Evolutionary conservation across 352 stramenopile genomes (phyloP).

Genomic region (Globisporangium barbulae): DNA sequence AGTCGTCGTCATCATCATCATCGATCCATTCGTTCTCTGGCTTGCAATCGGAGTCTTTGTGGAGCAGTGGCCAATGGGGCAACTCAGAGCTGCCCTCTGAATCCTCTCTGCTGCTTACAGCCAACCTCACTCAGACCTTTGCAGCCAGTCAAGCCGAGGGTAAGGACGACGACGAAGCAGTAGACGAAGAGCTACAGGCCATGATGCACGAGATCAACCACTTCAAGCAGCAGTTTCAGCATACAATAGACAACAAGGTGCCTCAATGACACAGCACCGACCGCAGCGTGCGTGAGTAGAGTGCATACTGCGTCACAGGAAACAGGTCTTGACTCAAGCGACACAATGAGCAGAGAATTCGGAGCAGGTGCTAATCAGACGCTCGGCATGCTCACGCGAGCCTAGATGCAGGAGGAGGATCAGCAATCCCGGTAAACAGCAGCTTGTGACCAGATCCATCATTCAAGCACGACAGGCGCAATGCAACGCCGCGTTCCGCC

Average conservation of each 20-base stretch:
- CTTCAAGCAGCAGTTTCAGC: conserved; percentile 22
- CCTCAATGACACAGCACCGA: background rate
- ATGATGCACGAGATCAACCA: conserved; percentile 30
- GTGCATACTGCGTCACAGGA: no score
- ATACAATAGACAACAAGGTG: background rate
- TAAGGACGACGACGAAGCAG: conserved; percentile 5
- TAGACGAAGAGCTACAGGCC: conserved; percentile 24
- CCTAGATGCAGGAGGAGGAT: background rate
- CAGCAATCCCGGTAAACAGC: background rate
- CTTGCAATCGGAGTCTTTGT: background rate
- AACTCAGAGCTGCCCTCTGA: background rate
- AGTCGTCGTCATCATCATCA: conserved; percentile 6
- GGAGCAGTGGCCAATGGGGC: background rate
- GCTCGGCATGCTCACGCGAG: background rate
- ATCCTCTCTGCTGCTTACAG: background rate
- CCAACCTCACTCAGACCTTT: background rate
- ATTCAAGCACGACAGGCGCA: no score
- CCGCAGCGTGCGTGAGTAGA: no score
- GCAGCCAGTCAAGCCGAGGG: background rate
- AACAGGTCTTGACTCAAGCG: no score
- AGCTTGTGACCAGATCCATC: no score
- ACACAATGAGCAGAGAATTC: no score
- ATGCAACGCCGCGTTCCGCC: no score
- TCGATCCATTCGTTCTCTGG: background rate
- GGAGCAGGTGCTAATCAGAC: no score